Conservation (phyloP, 1,139 yeast genomes). For the Yamadazyma conglobata region DNA sequence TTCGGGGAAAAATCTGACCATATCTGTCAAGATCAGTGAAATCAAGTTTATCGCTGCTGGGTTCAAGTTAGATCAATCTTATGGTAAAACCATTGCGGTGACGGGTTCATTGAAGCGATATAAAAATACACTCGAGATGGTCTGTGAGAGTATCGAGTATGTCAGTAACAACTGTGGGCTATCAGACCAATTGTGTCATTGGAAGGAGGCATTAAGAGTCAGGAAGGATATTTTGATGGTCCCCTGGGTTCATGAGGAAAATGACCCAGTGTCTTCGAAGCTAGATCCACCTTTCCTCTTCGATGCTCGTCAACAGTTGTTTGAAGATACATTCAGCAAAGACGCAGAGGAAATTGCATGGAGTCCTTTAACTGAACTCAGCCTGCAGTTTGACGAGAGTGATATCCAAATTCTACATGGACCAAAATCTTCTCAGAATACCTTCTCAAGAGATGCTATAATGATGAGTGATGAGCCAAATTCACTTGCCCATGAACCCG, state of each 20-base stretch:
- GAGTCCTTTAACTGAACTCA: too few relatives aligned
- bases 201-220: conserved; percentile 29
- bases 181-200: conserved; percentile 24
- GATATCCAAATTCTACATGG: too few relatives aligned
- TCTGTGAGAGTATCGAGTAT: conserved; percentile 20
- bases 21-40: conserved; percentile 10
- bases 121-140: conserved; percentile 17
- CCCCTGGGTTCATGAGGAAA: conserved; percentile 23
- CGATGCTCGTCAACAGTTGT: conserved; percentile 3
- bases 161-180: conserved; percentile 19
- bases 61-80: conserved; percentile 9
- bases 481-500: too few relatives aligned
- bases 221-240: conserved; percentile 17
- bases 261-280: neutral
- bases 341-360: too few relatives aligned
- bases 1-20: conserved; percentile 15
- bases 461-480: too few relatives aligned
- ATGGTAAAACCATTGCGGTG: conserved; percentile 14
- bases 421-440: too few relatives aligned
- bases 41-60: conserved; percentile 10
- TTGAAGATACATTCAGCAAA: too few relatives aligned
- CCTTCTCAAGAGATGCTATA: too few relatives aligned
- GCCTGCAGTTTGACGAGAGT: too few relatives aligned
- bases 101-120: conserved; percentile 10
- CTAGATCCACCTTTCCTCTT: conserved; percentile 7